Evolutionary conservation across 768 basidiomycete genomes (phyloP), one percentile per base, ranked within the genome.

Genomic region (Leccinum truebloodii): DNA sequence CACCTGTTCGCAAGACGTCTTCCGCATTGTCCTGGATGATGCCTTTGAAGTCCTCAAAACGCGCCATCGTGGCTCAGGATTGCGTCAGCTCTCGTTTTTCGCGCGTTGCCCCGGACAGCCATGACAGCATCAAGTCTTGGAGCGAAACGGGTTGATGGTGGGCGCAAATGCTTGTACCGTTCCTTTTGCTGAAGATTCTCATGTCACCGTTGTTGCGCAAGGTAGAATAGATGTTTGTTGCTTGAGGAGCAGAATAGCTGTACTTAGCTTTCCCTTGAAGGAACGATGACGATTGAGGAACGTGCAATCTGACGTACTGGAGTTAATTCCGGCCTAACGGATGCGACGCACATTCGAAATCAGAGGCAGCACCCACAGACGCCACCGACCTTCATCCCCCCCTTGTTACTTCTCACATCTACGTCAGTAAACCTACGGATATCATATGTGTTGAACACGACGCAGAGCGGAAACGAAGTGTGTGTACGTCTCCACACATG

Each of bases 301-400:
- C 48, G 48, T 49, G 48, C 13, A 8, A 24, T 24, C 48, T 49
- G 48, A 49, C 48, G 22, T 51, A 39, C 18, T 16, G 22, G 13
- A 22, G 22, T 20, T 12, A 46, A 20, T 22, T 12, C 46, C 46
- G 46, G 20, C 8, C n/a, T 44, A 24, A 22, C 12, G 22, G 48
- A 49, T 14, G 22, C 22, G 13, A 49, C 14, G 20, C 20, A 48
- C 13, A 75, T 86, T 67, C 63, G 89, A 85, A 39, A 89, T 75
- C 26, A 88, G 89, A 65, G 66, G 78, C 53, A 16, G 12, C 65
- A 13, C 84, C 81, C 49, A 88, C 89, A 52, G 12, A 0, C 41
- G n/a, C 81, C 80, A 56, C 54, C 14, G 30, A 34, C 16, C 30
- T 26, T 26, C 10, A 49, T 18, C 5, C 41, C 13, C 6, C n/a